Evolutionary conservation across 78 protist species (phyloP).

Genomic region (Monosiga brevicollis): DNA sequence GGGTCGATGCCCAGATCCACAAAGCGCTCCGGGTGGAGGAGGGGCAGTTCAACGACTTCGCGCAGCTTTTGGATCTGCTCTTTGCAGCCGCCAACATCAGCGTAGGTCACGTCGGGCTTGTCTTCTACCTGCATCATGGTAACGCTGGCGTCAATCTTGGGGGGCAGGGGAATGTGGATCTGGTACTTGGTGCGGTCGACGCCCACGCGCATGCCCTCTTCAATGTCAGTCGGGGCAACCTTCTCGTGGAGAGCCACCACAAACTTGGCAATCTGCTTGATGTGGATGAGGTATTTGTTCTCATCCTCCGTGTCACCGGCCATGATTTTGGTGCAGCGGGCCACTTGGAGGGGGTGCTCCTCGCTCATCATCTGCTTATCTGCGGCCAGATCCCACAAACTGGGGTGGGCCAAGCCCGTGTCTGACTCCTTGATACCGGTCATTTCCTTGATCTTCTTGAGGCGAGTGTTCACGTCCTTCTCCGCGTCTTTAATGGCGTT

Average conservation of each 20-base stretch:
- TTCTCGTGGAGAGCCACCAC: constrained; percentile 97
- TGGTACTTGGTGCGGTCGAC: constrained; percentile 90
- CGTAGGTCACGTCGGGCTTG: constrained; percentile 99
- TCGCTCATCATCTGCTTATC: constrained; percentile 82
- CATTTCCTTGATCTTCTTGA: constrained; percentile 41
- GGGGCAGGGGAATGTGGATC: constrained; percentile 99
- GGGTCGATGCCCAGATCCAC: constrained; percentile 98
- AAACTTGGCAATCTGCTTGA: constrained; percentile 93
- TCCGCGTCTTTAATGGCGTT: constrained; percentile 55
- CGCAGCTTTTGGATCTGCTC: constrained; percentile 97
- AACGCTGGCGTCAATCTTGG: constrained; percentile 97
- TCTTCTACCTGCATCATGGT: constrained; percentile 99
- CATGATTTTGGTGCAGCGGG: constrained; percentile 97
- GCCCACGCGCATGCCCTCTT: constrained; percentile 99
- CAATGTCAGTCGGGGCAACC: constrained; percentile 96
- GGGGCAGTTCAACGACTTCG: constrained; percentile 98
- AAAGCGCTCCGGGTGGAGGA: constrained; percentile 95
- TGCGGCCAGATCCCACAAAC: constrained; percentile 91
- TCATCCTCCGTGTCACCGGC: constrained; percentile 64
- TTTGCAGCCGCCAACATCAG: constrained; percentile 98
- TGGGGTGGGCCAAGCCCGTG: constrained; percentile 96
- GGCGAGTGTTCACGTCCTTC: constrained; percentile 57
- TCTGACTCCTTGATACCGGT: constrained; percentile 94
- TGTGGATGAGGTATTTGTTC: constrained; percentile 78
- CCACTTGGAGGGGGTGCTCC: constrained; percentile 94